Base-by-base conservation (phyloP, 306 rosid species). In the Gastrolobium bilobum region DNA sequence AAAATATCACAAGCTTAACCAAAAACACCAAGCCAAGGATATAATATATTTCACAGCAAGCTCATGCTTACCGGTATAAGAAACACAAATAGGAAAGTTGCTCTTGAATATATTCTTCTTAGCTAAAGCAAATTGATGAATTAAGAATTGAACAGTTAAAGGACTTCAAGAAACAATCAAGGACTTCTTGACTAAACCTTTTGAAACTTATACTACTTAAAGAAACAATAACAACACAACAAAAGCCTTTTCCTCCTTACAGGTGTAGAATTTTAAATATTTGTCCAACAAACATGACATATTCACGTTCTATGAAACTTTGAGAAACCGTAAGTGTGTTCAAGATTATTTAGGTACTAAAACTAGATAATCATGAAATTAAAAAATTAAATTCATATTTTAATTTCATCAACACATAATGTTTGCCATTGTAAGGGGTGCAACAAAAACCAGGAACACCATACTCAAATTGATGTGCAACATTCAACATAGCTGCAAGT, bases 1-100 rank as follows among this genome's bases (percentile, higher is more conserved):
- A n/a, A 73, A 54, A 56, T 50, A 51, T 26, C 44, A 81, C 51
- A 56, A 63, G 34, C 52, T 54, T 63, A 10, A 56, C 77, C 26
- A 37, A 40, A 62, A 58, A 47, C 51, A 46, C 53, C 71, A 43
- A 54, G 63, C 42, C 35, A 66, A 56, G 20, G 50, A 20, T 37
- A 43, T 43, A 4, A 11, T 11, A 60, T 68, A 68, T 61, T 59
- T 52, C 40, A 43, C 63, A 71, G 39, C 68, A 81, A 65, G 51
- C 58, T 50, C 44, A 30, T 53, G 59, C 46, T 70, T 74, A 35
- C 53, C 26, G 10, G n/a, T 63, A 68, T 42, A 59, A 68, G 20
- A 6, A 59, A 67, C 31, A 68, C 40, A 34, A 50, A 73, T 7
- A 35, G 34, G 5, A 57, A 33, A 69, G 11, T 11, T 35, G 7